These are phyloP conservation scores for Botrytis medusae DNA, from an alignment of 2,329 filamentous ascomycete species.

Conservation along the genomic window DNA sequence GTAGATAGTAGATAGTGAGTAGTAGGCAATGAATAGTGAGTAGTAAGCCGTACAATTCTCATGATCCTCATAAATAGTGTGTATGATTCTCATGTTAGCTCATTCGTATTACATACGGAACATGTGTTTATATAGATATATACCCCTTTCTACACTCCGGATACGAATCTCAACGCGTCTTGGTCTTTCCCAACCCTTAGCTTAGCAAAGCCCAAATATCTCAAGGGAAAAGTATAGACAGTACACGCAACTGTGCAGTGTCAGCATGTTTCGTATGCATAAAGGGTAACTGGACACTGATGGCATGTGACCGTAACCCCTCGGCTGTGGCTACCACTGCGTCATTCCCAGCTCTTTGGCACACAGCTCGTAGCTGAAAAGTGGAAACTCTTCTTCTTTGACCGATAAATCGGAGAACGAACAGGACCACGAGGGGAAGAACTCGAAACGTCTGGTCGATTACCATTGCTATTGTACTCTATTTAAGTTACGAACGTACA, in stretches of 20 bases:
- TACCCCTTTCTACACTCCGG: background rate
- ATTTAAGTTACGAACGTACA: background rate
- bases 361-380: background rate
- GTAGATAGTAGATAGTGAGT: background rate
- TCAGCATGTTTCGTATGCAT: background rate
- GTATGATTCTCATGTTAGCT: background rate
- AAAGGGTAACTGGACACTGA: background rate
- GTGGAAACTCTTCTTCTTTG: background rate
- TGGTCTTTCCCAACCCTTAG: background rate
- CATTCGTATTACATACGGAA: background rate
- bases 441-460: background rate
- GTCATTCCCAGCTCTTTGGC: slow-evolving; percentile 7
- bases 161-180: background rate
- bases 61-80: background rate
- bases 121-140: background rate
- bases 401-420: background rate
- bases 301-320: background rate
- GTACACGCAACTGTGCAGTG: background rate
- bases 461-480: background rate
- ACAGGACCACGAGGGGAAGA: background rate
- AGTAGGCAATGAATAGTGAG: background rate
- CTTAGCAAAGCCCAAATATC: background rate
- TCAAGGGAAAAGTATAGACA: background rate
- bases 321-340: slow-evolving; percentile 13
- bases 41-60: background rate